These are phyloP conservation scores for Hydrangea macrophylla DNA, from an alignment of 148 eudicot genomes.

Conservation along the genomic window DNA sequence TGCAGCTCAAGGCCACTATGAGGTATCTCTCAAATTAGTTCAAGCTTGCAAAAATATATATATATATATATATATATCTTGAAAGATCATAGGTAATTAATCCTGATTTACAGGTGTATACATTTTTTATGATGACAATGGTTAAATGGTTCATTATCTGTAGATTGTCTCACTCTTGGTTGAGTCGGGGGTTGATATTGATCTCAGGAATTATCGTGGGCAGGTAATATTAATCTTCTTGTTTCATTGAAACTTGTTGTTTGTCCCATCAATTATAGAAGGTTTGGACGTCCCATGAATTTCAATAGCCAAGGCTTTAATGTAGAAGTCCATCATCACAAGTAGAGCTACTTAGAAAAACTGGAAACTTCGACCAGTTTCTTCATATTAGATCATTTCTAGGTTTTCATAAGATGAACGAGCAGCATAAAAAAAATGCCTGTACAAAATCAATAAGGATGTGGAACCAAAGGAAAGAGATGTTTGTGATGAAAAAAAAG, in stretches of 20 bases:
- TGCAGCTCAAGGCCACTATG: constrained; percentile 98
- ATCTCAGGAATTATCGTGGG: constrained; percentile 90
- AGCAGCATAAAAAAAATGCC: too few relatives aligned
- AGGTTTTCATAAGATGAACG: too few relatives aligned
- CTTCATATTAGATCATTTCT: too few relatives aligned
- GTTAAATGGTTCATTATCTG: constrained; percentile 15
- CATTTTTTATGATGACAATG: constrained; percentile 14
- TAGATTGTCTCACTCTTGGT: constrained; percentile 85
- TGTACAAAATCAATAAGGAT: too few relatives aligned
- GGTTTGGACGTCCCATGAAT: too few relatives aligned
- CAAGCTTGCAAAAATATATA: background rate
- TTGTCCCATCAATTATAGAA: background rate
- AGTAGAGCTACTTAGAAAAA: too few relatives aligned
- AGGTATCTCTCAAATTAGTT: constrained; percentile 41
- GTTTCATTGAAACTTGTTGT: background rate
- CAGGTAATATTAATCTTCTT: constrained; percentile 48
- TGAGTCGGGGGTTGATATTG: constrained; percentile 89
- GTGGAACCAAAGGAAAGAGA: too few relatives aligned
- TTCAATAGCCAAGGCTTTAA: too few relatives aligned
- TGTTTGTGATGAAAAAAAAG: too few relatives aligned
- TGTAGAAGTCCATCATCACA: too few relatives aligned
- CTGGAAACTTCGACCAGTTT: too few relatives aligned
- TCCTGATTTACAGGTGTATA: background rate
- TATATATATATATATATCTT: background rate
- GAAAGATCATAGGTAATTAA: background rate